Base-by-base conservation (phyloP, 768 basidiomycete species). In the Hebeloma cylindrosporum region DNA sequence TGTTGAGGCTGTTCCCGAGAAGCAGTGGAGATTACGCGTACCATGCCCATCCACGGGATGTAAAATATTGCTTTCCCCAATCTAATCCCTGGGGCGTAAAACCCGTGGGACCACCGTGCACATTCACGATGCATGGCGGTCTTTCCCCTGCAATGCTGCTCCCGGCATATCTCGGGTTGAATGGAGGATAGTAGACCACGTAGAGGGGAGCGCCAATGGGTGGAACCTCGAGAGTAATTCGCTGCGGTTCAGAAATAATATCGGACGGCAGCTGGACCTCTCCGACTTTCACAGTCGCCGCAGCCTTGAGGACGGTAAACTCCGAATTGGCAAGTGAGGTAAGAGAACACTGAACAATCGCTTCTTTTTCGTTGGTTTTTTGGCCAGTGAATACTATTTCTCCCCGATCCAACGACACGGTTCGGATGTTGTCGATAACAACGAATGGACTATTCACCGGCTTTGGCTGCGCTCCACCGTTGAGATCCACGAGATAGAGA, bases 1-100 rank as follows among this genome's bases (percentile, higher is more conserved):
- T 8, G 4, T 29, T 8, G 6, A 21, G 16, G 13, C 7, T 23
- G 3, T 8, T 8, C 5, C 23, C 13, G 35, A 27, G 74, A 29
- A 26, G n/a, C 4, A 36, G 17, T 7, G 25, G 11, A 47, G 14
- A 32, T 32, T 23, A n/a, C 9, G 9, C 66, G 41, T 52, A 85
- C 86, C 83, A 88, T n/a, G 74, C 84, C 67, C 76, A 89, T 20
- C 86, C 85, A 4, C 84, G 73, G 22, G 77, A 78, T 0, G 85
- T 88, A 50, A 79, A 88, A 53, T 74, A 89, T 52, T 85, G 73
- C 34, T 68, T 75, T n/a, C 52, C 60, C 78, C 79, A 79, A 10
- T 59, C 60, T 25, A 89, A 60, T 0, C 68, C 75, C 40, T 82
- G 79, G 1, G 48, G 14, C 3, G 68, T 65, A 3, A 69, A 60